phyloP scores from a whole-genome alignment of 2,329 filamentous ascomycete species.

The Fusarium zealandicum region DNA sequence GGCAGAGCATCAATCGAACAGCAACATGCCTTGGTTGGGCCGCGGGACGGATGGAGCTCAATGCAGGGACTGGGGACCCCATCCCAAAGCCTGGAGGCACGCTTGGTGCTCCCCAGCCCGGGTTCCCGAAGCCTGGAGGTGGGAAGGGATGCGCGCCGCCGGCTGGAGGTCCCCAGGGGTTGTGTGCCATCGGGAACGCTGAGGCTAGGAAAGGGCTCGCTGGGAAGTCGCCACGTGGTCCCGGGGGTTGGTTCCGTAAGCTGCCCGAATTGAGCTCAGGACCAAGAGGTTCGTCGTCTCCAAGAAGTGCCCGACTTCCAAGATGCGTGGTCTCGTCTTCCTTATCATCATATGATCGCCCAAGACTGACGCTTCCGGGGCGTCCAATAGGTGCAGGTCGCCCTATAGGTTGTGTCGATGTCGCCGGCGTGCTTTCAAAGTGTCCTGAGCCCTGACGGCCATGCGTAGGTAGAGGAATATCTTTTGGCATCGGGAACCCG shows the following conservation, averaged over 20 bases:
- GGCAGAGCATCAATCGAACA: constrained; percentile 77
- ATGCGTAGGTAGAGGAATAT: constrained; percentile 58
- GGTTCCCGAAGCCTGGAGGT: constrained; percentile 56
- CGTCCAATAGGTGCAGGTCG: constrained; percentile 88
- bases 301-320: constrained; percentile 87
- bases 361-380: constrained; percentile 74
- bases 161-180: constrained; percentile 52
- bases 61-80: constrained; percentile 42
- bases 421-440: constrained; percentile 63
- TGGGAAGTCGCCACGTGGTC: constrained; percentile 53
- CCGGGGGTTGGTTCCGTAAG: constrained; percentile 60
- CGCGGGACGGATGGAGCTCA: constrained; percentile 43
- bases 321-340: constrained; percentile 81
- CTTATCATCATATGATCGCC: constrained; percentile 60
- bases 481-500: constrained; percentile 46
- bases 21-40: constrained; percentile 70
- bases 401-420: constrained; percentile 75
- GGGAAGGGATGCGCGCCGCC: constrained; percentile 49
- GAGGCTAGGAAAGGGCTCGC: constrained; percentile 53
- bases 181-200: constrained; percentile 49
- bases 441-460: constrained; percentile 78
- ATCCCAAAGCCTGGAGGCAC: constrained; percentile 47
- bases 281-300: constrained; percentile 69
- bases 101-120: constrained; percentile 49
- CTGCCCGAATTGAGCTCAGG: constrained; percentile 44